Percentiles rank a stretch among this genome's conserved stretches.
phyloP scores from a whole-genome alignment of 768 basidiomycete genomes.

The Strobilomyces confusus region DNA sequence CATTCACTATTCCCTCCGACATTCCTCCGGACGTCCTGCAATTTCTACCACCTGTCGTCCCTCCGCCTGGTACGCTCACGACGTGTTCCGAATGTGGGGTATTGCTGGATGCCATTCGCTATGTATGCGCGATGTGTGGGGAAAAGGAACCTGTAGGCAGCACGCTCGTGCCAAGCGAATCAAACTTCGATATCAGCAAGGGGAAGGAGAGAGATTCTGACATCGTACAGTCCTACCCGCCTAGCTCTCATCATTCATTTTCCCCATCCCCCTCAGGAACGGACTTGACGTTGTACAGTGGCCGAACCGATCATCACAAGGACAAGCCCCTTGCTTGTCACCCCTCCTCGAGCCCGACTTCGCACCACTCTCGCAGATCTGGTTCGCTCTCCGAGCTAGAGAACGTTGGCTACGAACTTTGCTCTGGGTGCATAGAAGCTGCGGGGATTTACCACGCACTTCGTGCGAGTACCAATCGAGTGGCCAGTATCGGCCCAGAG shows the following conservation, averaged over 20 bases:
- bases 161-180: slow-evolving; percentile 9
- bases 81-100: slow-evolving; percentile 81
- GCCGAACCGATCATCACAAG: slow-evolving; percentile 16
- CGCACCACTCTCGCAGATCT: slow-evolving; percentile 4
- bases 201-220: slow-evolving; percentile 41
- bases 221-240: slow-evolving; percentile 30
- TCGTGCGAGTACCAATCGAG: slow-evolving; percentile 42
- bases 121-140: slow-evolving; percentile 86
- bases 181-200: slow-evolving; percentile 30
- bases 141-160: slow-evolving; percentile 53
- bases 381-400: slow-evolving; percentile 3
- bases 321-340: slow-evolving; percentile 46
- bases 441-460: slow-evolving; percentile 78
- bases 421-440: slow-evolving; percentile 71
- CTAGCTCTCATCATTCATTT: slow-evolving; percentile 21
- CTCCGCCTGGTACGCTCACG: slow-evolving; percentile 62
- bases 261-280: slow-evolving; percentile 16
- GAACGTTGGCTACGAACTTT: slow-evolving; percentile 73
- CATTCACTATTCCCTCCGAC: slow-evolving; percentile 28
- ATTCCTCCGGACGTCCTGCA: slow-evolving; percentile 53
- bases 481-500: slow-evolving; percentile 24
- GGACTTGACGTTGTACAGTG: slow-evolving; percentile 15
- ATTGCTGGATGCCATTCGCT: slow-evolving; percentile 76
- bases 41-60: slow-evolving; percentile 42
- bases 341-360: slow-evolving; percentile 28